A percentile compares a stretch with the other conserved stretches of the same genome.
These are phyloP conservation scores for Aspergillus awamori DNA, from an alignment of 2,329 filamentous ascomycete species.

Conservation along the genomic window DNA sequence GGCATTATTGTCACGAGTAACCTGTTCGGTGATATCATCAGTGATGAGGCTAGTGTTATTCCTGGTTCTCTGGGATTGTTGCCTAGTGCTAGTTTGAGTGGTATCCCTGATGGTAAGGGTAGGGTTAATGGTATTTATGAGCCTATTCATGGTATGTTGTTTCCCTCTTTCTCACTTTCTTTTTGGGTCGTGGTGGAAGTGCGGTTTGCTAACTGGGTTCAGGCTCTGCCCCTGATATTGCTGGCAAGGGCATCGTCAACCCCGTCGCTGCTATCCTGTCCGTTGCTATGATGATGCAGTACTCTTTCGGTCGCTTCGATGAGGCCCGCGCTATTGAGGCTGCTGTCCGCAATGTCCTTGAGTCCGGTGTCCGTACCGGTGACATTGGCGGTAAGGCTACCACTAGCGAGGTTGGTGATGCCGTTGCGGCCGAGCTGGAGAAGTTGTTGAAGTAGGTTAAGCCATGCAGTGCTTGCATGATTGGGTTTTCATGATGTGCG, in stretches of 20 bases:
- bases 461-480: neutral
- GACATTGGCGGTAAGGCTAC: slow-evolving; percentile 79
- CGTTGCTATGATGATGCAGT: slow-evolving; percentile 93
- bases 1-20: slow-evolving; percentile 93
- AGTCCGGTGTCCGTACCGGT: slow-evolving; percentile 74
- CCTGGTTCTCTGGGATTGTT: slow-evolving; percentile 86
- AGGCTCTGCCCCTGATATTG: slow-evolving; percentile 92
- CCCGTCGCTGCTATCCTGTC: slow-evolving; percentile 90
- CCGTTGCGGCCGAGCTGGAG: slow-evolving; percentile 73
- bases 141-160: slow-evolving; percentile 80
- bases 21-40: slow-evolving; percentile 94
- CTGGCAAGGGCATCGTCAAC: slow-evolving; percentile 87
- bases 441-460: slow-evolving; percentile 60
- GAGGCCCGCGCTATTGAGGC: slow-evolving; percentile 80
- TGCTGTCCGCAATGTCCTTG: slow-evolving; percentile 78
- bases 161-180: neutral
- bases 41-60: slow-evolving; percentile 92
- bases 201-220: neutral
- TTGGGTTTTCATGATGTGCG: neutral
- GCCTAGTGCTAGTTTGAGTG: slow-evolving; percentile 83
- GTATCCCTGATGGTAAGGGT: slow-evolving; percentile 80
- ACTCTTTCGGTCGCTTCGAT: slow-evolving; percentile 77
- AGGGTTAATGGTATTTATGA: slow-evolving; percentile 95
- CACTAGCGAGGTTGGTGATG: slow-evolving; percentile 81
- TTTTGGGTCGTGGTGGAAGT: slow-evolving; percentile 4